These are phyloP conservation scores for Dioscorea cayenensis DNA, from an alignment of 116 monocot genomes.

Conservation along the genomic window DNA sequence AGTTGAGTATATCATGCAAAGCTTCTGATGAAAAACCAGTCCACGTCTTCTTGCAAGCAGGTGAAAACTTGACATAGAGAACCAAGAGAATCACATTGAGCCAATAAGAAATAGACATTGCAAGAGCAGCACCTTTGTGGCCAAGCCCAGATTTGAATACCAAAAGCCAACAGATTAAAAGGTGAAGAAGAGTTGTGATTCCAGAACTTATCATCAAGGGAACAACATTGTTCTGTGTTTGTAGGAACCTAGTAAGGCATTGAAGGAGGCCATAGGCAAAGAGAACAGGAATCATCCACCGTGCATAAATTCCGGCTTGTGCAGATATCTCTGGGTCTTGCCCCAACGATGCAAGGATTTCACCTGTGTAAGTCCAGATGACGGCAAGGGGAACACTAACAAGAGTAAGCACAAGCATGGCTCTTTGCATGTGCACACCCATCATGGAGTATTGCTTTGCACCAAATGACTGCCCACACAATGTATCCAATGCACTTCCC, in stretches of 20 bases:
- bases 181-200: constrained; percentile 34
- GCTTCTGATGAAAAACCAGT: constrained; percentile 45
- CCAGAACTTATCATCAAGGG: constrained; percentile 44
- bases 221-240: constrained; percentile 50
- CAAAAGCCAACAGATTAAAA: constrained; percentile 40
- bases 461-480: constrained; percentile 67
- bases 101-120: constrained; percentile 47
- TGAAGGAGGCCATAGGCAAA: constrained; percentile 54
- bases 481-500: constrained; percentile 54
- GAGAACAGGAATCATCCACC: constrained; percentile 49
- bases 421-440: constrained; percentile 60
- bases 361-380: constrained; percentile 29
- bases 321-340: constrained; percentile 45
- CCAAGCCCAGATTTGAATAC: constrained; percentile 53
- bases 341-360: constrained; percentile 31
- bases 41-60: constrained; percentile 53
- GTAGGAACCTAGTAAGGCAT: constrained; percentile 45
- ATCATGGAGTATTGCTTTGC: constrained; percentile 49
- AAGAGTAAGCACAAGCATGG: constrained; percentile 47
- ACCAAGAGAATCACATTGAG: constrained; percentile 33
- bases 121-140: constrained; percentile 49
- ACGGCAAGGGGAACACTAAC: constrained; percentile 33
- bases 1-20: constrained; percentile 20
- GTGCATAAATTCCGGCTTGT: constrained; percentile 46
- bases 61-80: constrained; percentile 43